phyloP scores from a whole-genome alignment of 305 asterid genomes.

The Rubia peregrina region DNA sequence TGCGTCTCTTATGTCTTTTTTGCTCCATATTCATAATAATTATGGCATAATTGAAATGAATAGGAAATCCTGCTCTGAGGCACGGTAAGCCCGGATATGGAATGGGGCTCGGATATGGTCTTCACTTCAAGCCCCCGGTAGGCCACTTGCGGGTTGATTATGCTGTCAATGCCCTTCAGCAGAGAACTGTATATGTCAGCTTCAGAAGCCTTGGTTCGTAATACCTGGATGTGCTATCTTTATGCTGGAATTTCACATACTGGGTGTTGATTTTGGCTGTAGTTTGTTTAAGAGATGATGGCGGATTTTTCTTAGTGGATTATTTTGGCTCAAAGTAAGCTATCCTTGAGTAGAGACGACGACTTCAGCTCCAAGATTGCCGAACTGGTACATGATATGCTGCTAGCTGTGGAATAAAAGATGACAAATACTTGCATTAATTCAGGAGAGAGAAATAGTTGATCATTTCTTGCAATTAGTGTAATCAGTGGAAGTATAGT shows the following conservation, averaged over 20 bases:
- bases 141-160: conserved; percentile 82
- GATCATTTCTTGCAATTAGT: neutral
- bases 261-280: neutral
- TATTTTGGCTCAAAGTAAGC: neutral
- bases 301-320: neutral
- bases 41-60: neutral
- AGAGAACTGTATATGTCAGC: conserved; percentile 69
- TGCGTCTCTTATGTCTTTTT: neutral
- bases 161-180: conserved; percentile 66
- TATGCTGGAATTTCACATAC: neutral
- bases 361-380: neutral
- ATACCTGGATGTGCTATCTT: neutral
- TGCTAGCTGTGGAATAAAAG: conserved; percentile 1
- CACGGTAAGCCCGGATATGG: conserved; percentile 93
- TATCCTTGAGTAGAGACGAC: neutral
- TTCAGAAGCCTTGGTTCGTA: conserved; percentile 61
- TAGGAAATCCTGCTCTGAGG: conserved; percentile 84
- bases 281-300: neutral
- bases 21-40: neutral
- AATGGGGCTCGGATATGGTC: conserved; percentile 72
- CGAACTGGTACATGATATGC: neutral
- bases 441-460: neutral
- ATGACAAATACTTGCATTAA: neutral
- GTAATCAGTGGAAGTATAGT: too few relatives aligned
- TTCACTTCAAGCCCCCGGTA: conserved; percentile 64